Percentiles rank a stretch among this genome's conserved stretches.
phyloP scores from a whole-genome alignment of 345 rosid genomes.

The Anastatica hierochuntica region DNA sequence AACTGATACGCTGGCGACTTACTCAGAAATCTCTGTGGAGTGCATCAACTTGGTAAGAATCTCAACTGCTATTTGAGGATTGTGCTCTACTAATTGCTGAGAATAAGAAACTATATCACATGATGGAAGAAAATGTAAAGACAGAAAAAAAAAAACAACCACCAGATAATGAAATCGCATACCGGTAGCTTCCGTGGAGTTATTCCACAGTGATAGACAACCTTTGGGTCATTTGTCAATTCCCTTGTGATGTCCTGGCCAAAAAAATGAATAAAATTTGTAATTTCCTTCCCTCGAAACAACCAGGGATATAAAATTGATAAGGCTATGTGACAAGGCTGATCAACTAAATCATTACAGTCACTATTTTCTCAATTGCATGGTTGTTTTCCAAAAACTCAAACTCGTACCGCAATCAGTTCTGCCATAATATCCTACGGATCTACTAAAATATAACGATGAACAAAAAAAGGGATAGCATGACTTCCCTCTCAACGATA shows the following conservation, averaged over 20 bases:
- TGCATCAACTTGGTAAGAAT: constrained; percentile 82
- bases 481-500: too few relatives aligned
- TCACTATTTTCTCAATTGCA: too few relatives aligned
- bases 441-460: too few relatives aligned
- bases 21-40: constrained; percentile 82
- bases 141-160: neutral
- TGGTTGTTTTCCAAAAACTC: too few relatives aligned
- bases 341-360: too few relatives aligned
- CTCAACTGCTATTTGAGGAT: constrained; percentile 88
- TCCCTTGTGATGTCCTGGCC: constrained; percentile 64
- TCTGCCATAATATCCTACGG: too few relatives aligned
- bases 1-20: constrained; percentile 31
- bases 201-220: constrained; percentile 86
- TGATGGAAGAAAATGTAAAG: constrained; percentile 14
- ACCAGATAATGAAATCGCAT: constrained; percentile 26
- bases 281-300: too few relatives aligned
- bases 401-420: too few relatives aligned
- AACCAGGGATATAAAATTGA: too few relatives aligned
- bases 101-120: constrained; percentile 21
- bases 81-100: constrained; percentile 94
- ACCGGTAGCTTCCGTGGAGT: constrained; percentile 90
- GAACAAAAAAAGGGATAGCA: neutral
- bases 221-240: constrained; percentile 76
- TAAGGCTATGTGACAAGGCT: too few relatives aligned
- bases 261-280: too few relatives aligned